These are phyloP conservation scores for Ophiocordyceps australis DNA, from an alignment of 2,329 filamentous ascomycete species.

Conservation along the genomic window DNA sequence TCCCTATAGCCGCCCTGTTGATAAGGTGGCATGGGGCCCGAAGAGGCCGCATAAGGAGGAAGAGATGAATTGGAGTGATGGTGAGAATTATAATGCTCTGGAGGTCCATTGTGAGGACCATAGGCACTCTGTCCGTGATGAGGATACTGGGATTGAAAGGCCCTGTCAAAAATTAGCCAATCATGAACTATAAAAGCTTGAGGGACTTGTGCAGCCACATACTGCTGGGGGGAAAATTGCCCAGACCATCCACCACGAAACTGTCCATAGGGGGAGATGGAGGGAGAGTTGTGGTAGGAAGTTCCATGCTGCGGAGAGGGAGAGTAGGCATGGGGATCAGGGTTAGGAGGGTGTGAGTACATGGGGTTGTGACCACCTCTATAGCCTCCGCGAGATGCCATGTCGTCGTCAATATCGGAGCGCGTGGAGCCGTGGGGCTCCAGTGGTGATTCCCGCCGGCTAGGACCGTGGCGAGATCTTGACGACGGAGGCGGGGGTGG, in stretches of 20 bases:
- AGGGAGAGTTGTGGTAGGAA: conserved; percentile 25
- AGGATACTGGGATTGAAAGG: conserved; percentile 41
- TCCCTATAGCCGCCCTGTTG: conserved; percentile 26
- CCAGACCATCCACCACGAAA: conserved; percentile 20
- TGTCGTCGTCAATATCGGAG: conserved; percentile 31
- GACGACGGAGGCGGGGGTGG: conserved; percentile 10
- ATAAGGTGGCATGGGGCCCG: conserved; percentile 36
- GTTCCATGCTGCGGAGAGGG: conserved; percentile 23
- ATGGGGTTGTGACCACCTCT: conserved; percentile 21
- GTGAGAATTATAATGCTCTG: conserved; percentile 35
- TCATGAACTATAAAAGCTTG: too few relatives aligned
- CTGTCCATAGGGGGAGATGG: conserved; percentile 21
- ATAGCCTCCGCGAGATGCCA: conserved; percentile 23
- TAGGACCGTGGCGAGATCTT: conserved; percentile 8
- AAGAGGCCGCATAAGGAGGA: conserved; percentile 36
- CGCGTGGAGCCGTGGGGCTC: conserved; percentile 21
- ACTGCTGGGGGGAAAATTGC: conserved; percentile 22
- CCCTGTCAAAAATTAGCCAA: too few relatives aligned
- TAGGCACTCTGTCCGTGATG: conserved; percentile 26
- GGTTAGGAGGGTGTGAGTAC: conserved; percentile 12
- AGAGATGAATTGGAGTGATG: conserved; percentile 25
- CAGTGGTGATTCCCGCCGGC: conserved; percentile 10
- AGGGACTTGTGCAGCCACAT: too few relatives aligned
- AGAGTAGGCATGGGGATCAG: conserved; percentile 17
- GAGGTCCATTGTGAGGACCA: conserved; percentile 30